Percentiles rank a stretch among this genome's conserved stretches.
phyloP scores from a whole-genome alignment of 805 yeast genomes.

The Candida xiaguanensis region DNA sequence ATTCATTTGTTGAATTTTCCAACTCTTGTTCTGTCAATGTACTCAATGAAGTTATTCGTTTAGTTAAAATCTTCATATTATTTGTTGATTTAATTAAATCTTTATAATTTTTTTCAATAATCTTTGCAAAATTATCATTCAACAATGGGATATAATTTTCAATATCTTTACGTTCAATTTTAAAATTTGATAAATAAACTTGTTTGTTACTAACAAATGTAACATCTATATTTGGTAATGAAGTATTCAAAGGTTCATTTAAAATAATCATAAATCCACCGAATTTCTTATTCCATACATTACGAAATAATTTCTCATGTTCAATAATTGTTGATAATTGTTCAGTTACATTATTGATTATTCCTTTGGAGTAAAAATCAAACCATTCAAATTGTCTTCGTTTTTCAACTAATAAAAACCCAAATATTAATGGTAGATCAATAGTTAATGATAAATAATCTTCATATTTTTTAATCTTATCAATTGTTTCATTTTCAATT shows the following conservation, averaged over 20 bases:
- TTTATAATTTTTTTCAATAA: constrained; percentile 43
- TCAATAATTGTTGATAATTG: constrained; percentile 54
- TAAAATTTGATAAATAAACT: constrained; percentile 31
- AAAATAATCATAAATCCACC: constrained; percentile 35
- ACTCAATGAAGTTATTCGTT: constrained; percentile 29
- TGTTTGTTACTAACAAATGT: constrained; percentile 26
- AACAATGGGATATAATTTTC: constrained; percentile 20
- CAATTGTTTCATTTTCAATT: constrained; percentile 22
- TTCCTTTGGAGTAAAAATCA: constrained; percentile 37
- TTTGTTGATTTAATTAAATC: constrained; percentile 40
- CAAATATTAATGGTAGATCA: constrained; percentile 71
- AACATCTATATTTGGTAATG: constrained; percentile 32
- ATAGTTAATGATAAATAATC: constrained; percentile 43
- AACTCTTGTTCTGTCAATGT: constrained; percentile 4
- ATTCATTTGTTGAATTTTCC: constrained; percentile 20
- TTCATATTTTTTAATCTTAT: constrained; percentile 23
- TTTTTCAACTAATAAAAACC: constrained; percentile 61
- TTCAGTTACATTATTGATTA: constrained; percentile 47
- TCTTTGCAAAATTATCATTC: constrained; percentile 29
- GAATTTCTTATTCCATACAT: constrained; percentile 63
- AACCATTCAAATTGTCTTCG: constrained; percentile 59
- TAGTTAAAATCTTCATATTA: constrained; percentile 32
- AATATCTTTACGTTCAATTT: constrained; percentile 32
- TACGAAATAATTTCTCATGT: constrained; percentile 52
- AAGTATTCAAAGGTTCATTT: constrained; percentile 8